These are phyloP conservation scores for Liquidambar formosana DNA, from an alignment of 164 flowering plant genomes.

Conservation along the genomic window DNA sequence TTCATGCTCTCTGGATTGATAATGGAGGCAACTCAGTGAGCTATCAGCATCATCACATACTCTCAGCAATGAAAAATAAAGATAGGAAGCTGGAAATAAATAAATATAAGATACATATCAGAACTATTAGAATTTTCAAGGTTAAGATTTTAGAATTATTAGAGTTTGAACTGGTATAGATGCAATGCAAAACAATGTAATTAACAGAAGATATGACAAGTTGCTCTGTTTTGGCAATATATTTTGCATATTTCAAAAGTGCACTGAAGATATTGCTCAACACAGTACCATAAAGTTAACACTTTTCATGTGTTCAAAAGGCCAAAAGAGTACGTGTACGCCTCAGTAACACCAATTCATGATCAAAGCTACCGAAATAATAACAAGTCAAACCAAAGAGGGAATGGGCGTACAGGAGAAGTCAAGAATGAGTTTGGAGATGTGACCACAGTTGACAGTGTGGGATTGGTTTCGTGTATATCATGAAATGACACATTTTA, in stretches of 20 bases:
- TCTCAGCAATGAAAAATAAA: background rate
- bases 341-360: no score
- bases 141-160: background rate
- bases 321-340: no score
- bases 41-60: background rate
- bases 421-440: no score
- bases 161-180: background rate
- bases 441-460: no score
- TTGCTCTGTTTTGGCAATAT: background rate
- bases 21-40: conserved; percentile 13
- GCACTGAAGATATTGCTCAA: background rate
- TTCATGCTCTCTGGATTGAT: conserved; percentile 50
- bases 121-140: background rate
- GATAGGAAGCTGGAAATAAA: background rate
- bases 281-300: no score
- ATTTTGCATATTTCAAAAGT: background rate
- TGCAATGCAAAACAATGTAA: background rate
- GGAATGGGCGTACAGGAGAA: no score
- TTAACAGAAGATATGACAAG: background rate
- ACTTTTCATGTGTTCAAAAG: no score
- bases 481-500: no score
- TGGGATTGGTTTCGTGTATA: no score
- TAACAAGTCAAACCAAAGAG: no score
- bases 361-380: no score
- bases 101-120: conserved; percentile 1